Base-by-base conservation (phyloP, 495 filamentous ascomycete genomes). In the Hypoxylon subgilvum region DNA sequence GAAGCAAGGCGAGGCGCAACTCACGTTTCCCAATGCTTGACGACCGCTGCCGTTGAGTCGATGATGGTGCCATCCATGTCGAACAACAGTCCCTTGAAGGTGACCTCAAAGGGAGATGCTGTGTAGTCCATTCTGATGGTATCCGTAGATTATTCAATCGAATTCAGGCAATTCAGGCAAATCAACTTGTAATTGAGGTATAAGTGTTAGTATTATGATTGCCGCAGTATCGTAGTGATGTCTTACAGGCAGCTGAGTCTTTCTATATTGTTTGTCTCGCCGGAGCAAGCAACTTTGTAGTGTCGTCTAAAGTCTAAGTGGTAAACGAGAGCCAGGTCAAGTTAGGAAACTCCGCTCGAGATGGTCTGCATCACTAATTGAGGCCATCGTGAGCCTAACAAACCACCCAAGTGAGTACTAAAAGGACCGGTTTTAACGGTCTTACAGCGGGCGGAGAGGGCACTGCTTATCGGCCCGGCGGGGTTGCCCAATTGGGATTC, bases 11-110 rank as follows among this genome's bases (percentile, higher is more conserved):
- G 27, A 18, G 38, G 23, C 38, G 27, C 9, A 28, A 76, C 82
- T 77, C 75, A 92, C 89, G 82, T 80, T 57, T 89, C 80, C 94
- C 94, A 98, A 73, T 96, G 88, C 71, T 96, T 96, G 48, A 90
- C 84, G 30, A 98, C 92, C 9, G 94, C 94, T 31, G 77, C 71
- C 1, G 89, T 92, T 5, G 86, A 89, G 61, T 92, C 87, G 56
- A 91, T 86, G 56, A 91, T 90, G 38, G 88, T 91, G 21, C 88
- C 91, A 65, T 95, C 92, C 82, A 96, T 92, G 73, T 97, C 93
- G 61, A 96, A 96, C 3, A 97, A 82, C 22, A 96, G 72, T 6
- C 88, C 92, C 64, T 86, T 80, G 64, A 94, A 95, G 12, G 79
- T 74, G 61, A 84, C 80, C 17, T 72, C 70, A 60, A 85, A 78